Base-by-base conservation (phyloP, 2,329 filamentous ascomycete genomes). In the Ceratocystis cacaofunesta region DNA sequence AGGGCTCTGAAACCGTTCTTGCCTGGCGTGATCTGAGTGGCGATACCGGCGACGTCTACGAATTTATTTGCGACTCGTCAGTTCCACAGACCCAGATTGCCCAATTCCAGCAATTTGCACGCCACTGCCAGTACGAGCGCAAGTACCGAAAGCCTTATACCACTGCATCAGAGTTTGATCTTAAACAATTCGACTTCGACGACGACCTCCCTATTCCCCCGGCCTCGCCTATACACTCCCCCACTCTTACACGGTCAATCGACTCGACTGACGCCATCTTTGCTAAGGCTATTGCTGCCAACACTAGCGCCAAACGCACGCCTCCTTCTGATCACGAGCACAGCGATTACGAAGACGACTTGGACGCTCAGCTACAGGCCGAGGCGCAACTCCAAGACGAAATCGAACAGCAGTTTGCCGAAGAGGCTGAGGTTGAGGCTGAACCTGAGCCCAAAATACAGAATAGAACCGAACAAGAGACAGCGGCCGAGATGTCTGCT, bases 81-180 rank as follows among this genome's bases (percentile, higher is more conserved):
- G 83, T 88, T 52, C 79, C 85, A 32, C 78, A 85, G 2, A 81
- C 85, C 61, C 88, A 92, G 70, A 87, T 94, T 28, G 81, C 86
- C 58, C 84, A 87, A 17, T 97, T 99, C 74, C 85, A 92, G 72
- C 80, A 87, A 64, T 86, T 90, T 64, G 89, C 94, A 6, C 83
- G 89, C 66, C 87, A 96, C 82, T 96, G 94, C 74, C 94, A 99
- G 76, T 99, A 95, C 87, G 94, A 99, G 78, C 85, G 92, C 72
- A 97, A 96, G 75, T 95, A 94, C 75, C 85, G 90, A 69, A 88
- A 87, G 72, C 86, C 84, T 48, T 83, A 90, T 70, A 85, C 90
- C 58, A 87, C 85, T 61, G 94, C 94, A 1, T 90, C 90, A 7
- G 86, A 91, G 66, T 79, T 85, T 68, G 90, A 99, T 69, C 81